Evolutionary conservation across 169 alveolate genomes (phyloP).

Genomic region (Amoebophrya sp.): DNA sequence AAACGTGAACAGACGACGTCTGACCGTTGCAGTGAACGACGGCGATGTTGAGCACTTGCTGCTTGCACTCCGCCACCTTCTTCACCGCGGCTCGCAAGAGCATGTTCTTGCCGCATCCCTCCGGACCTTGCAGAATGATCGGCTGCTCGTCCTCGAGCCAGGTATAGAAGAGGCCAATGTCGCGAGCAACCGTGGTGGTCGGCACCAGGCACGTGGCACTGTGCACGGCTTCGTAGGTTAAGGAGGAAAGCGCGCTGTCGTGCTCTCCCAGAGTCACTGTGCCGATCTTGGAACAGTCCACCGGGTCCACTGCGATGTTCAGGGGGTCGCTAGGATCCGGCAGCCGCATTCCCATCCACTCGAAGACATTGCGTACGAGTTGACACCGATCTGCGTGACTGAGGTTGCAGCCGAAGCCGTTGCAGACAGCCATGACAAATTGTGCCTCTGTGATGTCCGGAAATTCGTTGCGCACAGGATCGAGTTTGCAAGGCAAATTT

Average conservation of each 20-base stretch:
- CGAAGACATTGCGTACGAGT: constrained; percentile 64
- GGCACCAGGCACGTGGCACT: constrained; percentile 54
- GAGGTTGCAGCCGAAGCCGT: constrained; percentile 77
- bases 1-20: constrained; percentile 74
- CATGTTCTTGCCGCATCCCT: constrained; percentile 83
- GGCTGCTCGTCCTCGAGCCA: constrained; percentile 75
- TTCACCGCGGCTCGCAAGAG: constrained; percentile 59
- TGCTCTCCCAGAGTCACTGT: not conserved
- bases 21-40: constrained; percentile 79
- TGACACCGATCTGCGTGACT: constrained; percentile 53
- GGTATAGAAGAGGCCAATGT: constrained; percentile 59
- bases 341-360: constrained; percentile 63
- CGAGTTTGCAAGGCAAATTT: constrained; percentile 43
- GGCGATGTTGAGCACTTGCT: constrained; percentile 68
- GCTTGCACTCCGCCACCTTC: constrained; percentile 42
- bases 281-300: not conserved
- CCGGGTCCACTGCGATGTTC: not conserved
- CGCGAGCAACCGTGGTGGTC: constrained; percentile 63
- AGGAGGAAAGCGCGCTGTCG: not conserved
- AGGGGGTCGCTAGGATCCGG: constrained; percentile 64
- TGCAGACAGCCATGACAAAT: constrained; percentile 65
- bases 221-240: not conserved
- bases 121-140: constrained; percentile 81
- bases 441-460: constrained; percentile 55
- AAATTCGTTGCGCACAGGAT: not conserved